Base-by-base conservation (phyloP, 306 rosid species). In the Pueraria montana region DNA sequence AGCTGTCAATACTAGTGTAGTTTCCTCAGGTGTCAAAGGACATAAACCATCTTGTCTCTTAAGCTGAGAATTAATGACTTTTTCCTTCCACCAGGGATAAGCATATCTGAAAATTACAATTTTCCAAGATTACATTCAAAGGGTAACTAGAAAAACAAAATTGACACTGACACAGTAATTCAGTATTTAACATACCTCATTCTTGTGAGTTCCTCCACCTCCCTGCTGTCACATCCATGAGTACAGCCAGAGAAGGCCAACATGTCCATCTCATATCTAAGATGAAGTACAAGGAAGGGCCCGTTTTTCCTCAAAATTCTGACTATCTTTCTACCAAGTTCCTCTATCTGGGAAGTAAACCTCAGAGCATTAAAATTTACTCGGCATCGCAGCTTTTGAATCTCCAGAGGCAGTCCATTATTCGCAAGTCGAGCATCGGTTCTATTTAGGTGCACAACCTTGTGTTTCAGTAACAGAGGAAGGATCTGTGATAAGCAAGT, bases 181-280 rank as follows among this genome's bases (percentile, higher is more conserved):
- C 61, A 50, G 27, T 16, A 48, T 18, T 64, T 53, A 32, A 10
- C 49, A 66, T 84, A 91, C 99, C 99, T 92, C 98, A 96, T 87
- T 84, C 74, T 88, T 18, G 94, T 90, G 82, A 92, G 96, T 84
- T 92, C 95, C 71, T 91, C 91, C 45, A 80, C 92, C 83, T 96
- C 98, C 27, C 72, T 63, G 10, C 20, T 69, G 78, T 65, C 90
- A 87, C 99, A 96, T 69, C 98, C 97, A 50, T 86, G 92, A 42
- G 94, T 88, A 65, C 99, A 94, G 84, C 99, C 99, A 61, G 99
- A 94, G 88, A 96, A 96, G 56, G 99, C 91, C 55, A 96, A 81
- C 99, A 94, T 96, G 78, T 96, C 99, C 99, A 96, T 96, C 84
- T 96, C 98, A 69, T 96, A 96, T 88, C 99, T 84, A 67, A 96